Conservation (phyloP, 2,329 filamentous ascomycete genomes). For the Calycina marina region DNA sequence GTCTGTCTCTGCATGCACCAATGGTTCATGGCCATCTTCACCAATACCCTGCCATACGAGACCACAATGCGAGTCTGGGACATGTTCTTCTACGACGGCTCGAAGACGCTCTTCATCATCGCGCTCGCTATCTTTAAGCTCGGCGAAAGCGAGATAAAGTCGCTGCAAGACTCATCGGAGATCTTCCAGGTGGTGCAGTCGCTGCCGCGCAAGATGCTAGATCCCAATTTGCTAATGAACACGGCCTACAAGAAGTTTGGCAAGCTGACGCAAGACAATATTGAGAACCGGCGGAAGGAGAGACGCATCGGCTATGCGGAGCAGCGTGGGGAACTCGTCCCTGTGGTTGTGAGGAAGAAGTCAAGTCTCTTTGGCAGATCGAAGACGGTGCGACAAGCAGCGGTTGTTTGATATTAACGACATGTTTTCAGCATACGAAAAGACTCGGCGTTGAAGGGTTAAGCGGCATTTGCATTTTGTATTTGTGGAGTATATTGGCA, state of each 20-base stretch:
- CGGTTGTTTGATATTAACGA: not conserved
- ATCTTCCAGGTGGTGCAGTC: constrained; percentile 90
- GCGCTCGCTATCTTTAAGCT: constrained; percentile 84
- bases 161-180: constrained; percentile 77
- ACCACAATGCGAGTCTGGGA: constrained; percentile 90
- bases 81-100: constrained; percentile 88
- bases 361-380: not conserved
- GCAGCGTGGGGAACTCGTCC: constrained; percentile 12
- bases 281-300: constrained; percentile 62
- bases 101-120: constrained; percentile 84
- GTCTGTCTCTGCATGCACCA: constrained; percentile 87
- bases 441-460: too few relatives aligned
- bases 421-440: not conserved
- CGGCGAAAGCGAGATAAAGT: constrained; percentile 66
- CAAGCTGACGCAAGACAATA: constrained; percentile 65
- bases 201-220: constrained; percentile 65
- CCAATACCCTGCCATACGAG: constrained; percentile 83
- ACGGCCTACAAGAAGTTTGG: constrained; percentile 71
- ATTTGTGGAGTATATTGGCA: too few relatives aligned
- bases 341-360: not conserved
- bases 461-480: too few relatives aligned
- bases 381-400: not conserved
- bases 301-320: constrained; percentile 34
- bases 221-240: constrained; percentile 71
- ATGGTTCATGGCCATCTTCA: constrained; percentile 97